These are phyloP conservation scores for Macadamia tetraphylla DNA, from an alignment of 164 flowering plant species.

Conservation along the genomic window DNA sequence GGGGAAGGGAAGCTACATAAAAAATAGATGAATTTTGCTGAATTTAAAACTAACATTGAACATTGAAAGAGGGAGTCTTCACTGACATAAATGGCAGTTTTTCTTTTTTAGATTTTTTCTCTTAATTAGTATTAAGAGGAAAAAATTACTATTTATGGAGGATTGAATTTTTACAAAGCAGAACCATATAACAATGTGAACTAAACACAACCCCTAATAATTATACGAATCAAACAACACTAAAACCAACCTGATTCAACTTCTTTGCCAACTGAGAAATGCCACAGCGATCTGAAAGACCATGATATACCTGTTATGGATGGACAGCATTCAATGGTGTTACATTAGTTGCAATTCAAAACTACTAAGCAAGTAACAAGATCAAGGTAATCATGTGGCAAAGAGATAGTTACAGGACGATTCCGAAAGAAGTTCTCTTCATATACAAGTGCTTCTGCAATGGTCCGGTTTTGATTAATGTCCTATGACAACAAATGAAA, in stretches of 20 bases:
- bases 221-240: not conserved
- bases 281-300: conserved; percentile 44
- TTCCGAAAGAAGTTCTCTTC: conserved; percentile 45
- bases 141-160: too few relatives aligned
- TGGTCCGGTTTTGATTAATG: conserved; percentile 29
- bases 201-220: not conserved
- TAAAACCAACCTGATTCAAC: conserved; percentile 38
- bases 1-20: too few relatives aligned
- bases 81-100: too few relatives aligned
- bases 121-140: too few relatives aligned
- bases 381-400: conserved; percentile 8
- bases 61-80: too few relatives aligned
- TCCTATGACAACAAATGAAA: conserved; percentile 26
- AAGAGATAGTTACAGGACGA: conserved; percentile 30
- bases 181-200: too few relatives aligned
- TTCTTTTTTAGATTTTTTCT: too few relatives aligned
- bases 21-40: too few relatives aligned
- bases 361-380: not conserved
- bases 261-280: conserved; percentile 50
- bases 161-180: too few relatives aligned
- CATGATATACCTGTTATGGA: conserved; percentile 31
- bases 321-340: not conserved
- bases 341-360: not conserved
- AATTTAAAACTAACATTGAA: too few relatives aligned
- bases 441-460: conserved; percentile 39